Evolutionary conservation across 345 rosid species (phyloP), one percentile per base, ranked within the genome.

Genomic region (Sonneratia caseolaris): DNA sequence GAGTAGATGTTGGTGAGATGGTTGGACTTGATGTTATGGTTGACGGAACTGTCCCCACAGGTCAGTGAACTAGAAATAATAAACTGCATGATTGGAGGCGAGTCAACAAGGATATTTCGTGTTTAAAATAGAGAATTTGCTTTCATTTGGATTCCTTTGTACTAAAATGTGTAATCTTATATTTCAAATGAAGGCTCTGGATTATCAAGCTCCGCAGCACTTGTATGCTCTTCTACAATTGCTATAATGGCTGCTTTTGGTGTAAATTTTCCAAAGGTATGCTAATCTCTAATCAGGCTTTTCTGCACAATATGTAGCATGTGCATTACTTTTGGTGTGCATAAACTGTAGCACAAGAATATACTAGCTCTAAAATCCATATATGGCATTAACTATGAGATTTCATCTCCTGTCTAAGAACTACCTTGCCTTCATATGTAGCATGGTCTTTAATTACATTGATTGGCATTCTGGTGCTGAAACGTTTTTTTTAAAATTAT

Each of bases 1-100:
- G 94, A 51, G 75, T 90, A 77, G 77, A 84, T 75, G 82, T 86
- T 77, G 90, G 90, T 78, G 80, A 56, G 40, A 89, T 85, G 0
- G 91, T 89, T 70, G 97, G 97, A 70, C 94, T 95, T 74, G 99
- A 95, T 79, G 85, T 95, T 37, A 49, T 90, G 74, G 81, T 95
- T 77, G 98, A 95, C 73, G 98, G 99, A 76, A 89, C 81, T 70
- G 99, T 95, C 78, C 98, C 99, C 61, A 89, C 97, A 78, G 97
- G 99, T 92, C 69, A 57, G 67, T 57, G 35, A 57, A 2, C 32
- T 57, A 57, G 27, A n/a, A 55, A 5, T 55, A 8, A n/a, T 55
- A 21, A 55, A 55, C 24, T 55, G 18, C 2, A 12, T 19, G 59
- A 53, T 19, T 16, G n/a, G 59, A 53, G n/a, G 59, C 59, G 4